Evolutionary conservation across 345 rosid species (phyloP).

Genomic region (Populus nigra): DNA sequence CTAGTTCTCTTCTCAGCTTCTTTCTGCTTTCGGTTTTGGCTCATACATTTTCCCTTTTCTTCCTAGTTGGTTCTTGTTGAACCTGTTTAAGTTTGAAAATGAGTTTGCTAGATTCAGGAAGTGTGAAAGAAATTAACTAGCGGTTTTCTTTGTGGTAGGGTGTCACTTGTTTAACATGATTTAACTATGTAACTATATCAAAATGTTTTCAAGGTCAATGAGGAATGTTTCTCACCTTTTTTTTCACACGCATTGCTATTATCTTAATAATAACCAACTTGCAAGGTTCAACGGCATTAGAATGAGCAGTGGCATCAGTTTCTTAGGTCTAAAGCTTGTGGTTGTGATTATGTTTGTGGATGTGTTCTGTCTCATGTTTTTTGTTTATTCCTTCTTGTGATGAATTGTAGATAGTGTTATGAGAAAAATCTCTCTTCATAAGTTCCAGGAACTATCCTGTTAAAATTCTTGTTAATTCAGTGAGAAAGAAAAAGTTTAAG

Average conservation of each 20-base stretch:
- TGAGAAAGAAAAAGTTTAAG: neutral
- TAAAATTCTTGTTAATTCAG: slow-evolving; percentile 8
- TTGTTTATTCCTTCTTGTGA: neutral
- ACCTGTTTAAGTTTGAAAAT: neutral
- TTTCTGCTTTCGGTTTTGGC: neutral
- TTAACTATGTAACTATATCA: neutral
- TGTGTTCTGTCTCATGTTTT: neutral
- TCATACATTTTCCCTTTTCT: neutral
- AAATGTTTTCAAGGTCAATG: neutral
- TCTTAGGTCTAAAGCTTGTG: neutral
- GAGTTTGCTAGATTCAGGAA: neutral
- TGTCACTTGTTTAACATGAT: neutral
- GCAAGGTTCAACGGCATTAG: neutral
- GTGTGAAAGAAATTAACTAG: neutral
- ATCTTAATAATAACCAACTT: neutral
- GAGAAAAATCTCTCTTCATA: neutral
- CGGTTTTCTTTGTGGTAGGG: neutral
- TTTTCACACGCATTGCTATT: neutral
- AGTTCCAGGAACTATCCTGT: neutral
- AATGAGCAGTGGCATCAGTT: neutral
- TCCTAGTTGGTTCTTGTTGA: neutral
- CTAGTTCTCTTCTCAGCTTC: neutral
- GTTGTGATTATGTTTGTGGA: neutral
- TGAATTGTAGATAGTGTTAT: neutral
- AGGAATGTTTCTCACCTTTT: neutral